These are phyloP conservation scores for Echinochloa phyllopogon DNA, from an alignment of 176 grass and related monocot genomes.

Conservation along the genomic window DNA sequence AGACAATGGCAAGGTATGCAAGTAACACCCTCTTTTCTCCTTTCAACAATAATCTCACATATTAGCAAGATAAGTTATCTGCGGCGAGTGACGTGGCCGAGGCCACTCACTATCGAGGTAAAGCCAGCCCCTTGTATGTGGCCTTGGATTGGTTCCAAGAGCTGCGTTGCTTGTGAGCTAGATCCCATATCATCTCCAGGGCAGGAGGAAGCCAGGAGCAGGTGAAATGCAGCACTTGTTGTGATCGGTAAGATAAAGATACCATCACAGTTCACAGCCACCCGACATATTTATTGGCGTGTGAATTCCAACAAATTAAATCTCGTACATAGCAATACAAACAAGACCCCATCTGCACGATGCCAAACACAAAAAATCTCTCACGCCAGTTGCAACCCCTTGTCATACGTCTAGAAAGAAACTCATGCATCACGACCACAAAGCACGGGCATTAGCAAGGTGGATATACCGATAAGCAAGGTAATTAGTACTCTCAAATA, in stretches of 20 bases:
- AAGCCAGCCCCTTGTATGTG: not conserved
- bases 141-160: not conserved
- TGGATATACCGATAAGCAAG: not conserved
- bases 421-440: not conserved
- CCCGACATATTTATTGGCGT: too few relatives aligned
- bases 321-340: not conserved
- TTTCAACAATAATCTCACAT: not conserved
- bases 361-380: not conserved
- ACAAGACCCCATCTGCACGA: not conserved
- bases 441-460: not conserved
- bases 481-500: not conserved
- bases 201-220: too few relatives aligned
- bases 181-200: not conserved
- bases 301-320: too few relatives aligned
- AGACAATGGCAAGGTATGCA: not conserved
- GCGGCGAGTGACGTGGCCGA: not conserved
- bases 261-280: too few relatives aligned
- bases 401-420: not conserved
- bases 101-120: conserved; percentile 1
- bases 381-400: not conserved
- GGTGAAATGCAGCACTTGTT: not conserved
- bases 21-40: not conserved
- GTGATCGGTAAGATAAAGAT: not conserved
- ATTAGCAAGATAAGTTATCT: not conserved
- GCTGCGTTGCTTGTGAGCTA: not conserved